Conservation (phyloP, 768 basidiomycete genomes). For the Leccinum subtestaceum region DNA sequence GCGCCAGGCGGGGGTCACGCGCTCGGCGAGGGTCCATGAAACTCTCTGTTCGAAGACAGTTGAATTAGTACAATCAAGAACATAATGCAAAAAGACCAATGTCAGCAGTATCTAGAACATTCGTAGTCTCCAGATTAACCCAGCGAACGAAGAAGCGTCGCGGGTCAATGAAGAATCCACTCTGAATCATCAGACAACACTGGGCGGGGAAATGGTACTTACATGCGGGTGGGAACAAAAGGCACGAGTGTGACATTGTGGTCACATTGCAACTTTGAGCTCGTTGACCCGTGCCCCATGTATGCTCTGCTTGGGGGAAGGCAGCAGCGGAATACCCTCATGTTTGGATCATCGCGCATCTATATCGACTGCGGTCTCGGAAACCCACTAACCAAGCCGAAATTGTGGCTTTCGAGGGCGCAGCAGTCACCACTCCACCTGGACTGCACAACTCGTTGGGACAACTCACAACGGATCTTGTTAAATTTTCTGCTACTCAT, state of each 20-base stretch:
- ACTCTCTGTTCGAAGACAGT: constrained; percentile 13
- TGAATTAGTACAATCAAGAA: constrained; percentile 14
- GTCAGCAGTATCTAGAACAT: constrained; percentile 97
- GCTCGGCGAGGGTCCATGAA: constrained; percentile 78
- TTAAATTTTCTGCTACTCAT: constrained; percentile 31
- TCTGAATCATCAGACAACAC: constrained; percentile 76
- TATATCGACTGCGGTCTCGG: constrained; percentile 48
- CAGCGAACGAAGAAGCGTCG: constrained; percentile 35
- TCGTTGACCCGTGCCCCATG: constrained; percentile 40
- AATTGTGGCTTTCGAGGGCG: constrained; percentile 51
- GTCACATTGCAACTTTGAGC: constrained; percentile 12
- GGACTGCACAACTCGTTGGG: constrained; percentile 29
- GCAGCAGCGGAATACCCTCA: constrained; percentile 49
- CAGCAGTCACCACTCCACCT: constrained; percentile 39
- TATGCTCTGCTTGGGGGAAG: constrained; percentile 45
- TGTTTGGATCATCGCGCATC: constrained; percentile 51
- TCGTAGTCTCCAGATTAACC: constrained; percentile 73
- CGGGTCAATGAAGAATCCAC: constrained; percentile 85
- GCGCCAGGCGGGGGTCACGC: constrained; percentile 77
- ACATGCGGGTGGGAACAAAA: constrained; percentile 13
- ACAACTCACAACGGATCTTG: constrained; percentile 17
- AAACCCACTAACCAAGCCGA: constrained; percentile 41
- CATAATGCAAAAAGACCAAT: constrained; percentile 22
- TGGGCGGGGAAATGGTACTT: constrained; percentile 12
- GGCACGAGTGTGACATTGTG: constrained; percentile 1